phyloP scores from a whole-genome alignment of 192 early-diverging fungal genomes.

The Lunasporangiospora selenospora region DNA sequence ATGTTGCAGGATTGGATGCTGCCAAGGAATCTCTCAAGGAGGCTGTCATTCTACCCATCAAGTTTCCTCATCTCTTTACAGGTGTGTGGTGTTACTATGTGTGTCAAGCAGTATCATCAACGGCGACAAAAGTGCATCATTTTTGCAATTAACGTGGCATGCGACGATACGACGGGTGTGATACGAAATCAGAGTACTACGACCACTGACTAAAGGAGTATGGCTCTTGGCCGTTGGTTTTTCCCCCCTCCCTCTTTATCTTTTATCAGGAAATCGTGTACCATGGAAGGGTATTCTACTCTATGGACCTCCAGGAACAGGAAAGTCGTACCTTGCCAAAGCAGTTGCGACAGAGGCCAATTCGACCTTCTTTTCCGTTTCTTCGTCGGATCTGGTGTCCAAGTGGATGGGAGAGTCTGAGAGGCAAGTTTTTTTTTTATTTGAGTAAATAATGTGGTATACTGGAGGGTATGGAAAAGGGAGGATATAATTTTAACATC shows the following conservation, averaged over 20 bases:
- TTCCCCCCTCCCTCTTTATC: background rate
- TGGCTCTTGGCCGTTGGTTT: background rate
- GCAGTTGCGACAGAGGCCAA: conserved; percentile 98
- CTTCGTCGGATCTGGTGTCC: conserved; percentile 97
- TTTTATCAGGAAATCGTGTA: conserved; percentile 75
- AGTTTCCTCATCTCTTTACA: conserved; percentile 96
- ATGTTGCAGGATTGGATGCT: conserved; percentile 94
- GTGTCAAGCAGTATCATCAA: background rate
- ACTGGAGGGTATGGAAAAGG: background rate
- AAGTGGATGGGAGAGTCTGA: conserved; percentile 99
- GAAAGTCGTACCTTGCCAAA: conserved; percentile 96
- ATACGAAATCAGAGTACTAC: too few species aligned
- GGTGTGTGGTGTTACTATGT: conserved; percentile 40
- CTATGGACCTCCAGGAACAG: conserved; percentile 98
- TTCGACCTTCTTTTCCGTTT: conserved; percentile 96
- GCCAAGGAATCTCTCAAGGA: conserved; percentile 98
- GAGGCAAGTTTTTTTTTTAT: conserved; percentile 50
- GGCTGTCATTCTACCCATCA: conserved; percentile 98
- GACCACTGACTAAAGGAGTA: too few species aligned
- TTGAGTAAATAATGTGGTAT: background rate
- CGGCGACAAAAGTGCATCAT: background rate
- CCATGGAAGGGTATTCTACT: conserved; percentile 98
- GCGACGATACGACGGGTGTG: background rate
- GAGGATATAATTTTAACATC: background rate
- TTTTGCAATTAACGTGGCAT: background rate